These are phyloP conservation scores for Aspergillus sp. DNA, from an alignment of 2,329 filamentous ascomycete genomes.

Conservation along the genomic window DNA sequence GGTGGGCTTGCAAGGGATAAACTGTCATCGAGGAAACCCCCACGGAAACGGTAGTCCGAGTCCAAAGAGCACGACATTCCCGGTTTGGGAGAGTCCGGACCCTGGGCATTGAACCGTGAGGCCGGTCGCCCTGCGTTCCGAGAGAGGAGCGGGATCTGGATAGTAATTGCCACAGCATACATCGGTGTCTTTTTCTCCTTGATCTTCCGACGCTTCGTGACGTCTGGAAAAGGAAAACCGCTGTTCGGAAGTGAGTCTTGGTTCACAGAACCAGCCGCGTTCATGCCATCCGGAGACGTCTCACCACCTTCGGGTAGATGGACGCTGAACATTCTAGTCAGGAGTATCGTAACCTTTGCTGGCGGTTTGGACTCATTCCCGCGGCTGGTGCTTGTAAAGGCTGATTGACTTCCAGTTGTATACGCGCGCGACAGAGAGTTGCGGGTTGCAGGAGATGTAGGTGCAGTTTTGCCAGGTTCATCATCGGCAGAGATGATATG, in stretches of 20 bases:
- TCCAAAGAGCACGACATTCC: conserved; percentile 45
- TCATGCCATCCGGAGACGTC: conserved; percentile 36
- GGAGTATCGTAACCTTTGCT: conserved; percentile 55
- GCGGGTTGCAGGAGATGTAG: conserved; percentile 32
- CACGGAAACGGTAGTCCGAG: conserved; percentile 43
- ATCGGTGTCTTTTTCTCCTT: conserved; percentile 59
- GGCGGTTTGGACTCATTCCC: conserved; percentile 41
- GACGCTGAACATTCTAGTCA: conserved; percentile 63
- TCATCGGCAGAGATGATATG: conserved; percentile 55
- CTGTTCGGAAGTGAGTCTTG: conserved; percentile 38
- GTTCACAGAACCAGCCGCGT: conserved; percentile 34
- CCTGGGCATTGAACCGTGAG: conserved; percentile 38
- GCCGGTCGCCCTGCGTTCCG: conserved; percentile 38
- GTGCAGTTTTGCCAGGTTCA: conserved; percentile 29
- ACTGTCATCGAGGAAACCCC: conserved; percentile 41
- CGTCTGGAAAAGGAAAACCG: conserved; percentile 43
- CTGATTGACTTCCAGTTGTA: conserved; percentile 40
- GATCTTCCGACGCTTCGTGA: conserved; percentile 47
- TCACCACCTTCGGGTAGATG: conserved; percentile 52
- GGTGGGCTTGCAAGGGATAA: conserved; percentile 50
- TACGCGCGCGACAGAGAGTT: conserved; percentile 41
- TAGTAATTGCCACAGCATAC: conserved; percentile 60
- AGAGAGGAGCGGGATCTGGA: conserved; percentile 53
- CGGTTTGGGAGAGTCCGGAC: conserved; percentile 34
- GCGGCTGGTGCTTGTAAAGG: conserved; percentile 26